A percentile compares a stretch with the other conserved stretches of the same genome.
phyloP scores from a whole-genome alignment of 192 early-diverging fungal genomes.

The Backusella psychrophila region DNA sequence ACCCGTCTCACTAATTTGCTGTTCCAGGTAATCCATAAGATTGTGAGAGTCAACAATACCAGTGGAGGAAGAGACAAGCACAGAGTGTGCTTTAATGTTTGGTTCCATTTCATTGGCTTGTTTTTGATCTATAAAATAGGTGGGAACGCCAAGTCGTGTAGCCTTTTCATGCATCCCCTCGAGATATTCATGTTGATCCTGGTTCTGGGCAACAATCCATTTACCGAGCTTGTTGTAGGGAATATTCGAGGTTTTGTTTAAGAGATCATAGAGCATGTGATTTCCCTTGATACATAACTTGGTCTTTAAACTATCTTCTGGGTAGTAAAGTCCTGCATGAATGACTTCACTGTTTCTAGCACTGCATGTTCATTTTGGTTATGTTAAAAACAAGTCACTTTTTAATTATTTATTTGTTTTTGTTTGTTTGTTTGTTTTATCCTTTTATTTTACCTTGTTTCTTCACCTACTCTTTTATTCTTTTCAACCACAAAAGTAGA shows the following conservation, averaged over 20 bases:
- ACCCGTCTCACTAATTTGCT: constrained; percentile 45
- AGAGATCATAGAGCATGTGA: constrained; percentile 63
- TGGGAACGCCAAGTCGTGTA: constrained; percentile 47
- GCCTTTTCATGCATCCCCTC: constrained; percentile 54
- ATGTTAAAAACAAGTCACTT: background rate
- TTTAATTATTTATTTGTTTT: background rate
- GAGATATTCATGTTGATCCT: constrained; percentile 53
- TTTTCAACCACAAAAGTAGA: constrained; percentile 69
- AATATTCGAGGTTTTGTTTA: constrained; percentile 43
- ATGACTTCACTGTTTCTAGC: constrained; percentile 89
- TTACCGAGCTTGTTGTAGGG: constrained; percentile 63
- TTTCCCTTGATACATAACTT: constrained; percentile 76
- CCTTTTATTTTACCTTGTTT: constrained; percentile 53
- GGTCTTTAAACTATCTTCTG: constrained; percentile 70
- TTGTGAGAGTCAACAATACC: constrained; percentile 83
- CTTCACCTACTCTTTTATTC: constrained; percentile 58
- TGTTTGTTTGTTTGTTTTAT: background rate
- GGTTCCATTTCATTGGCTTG: constrained; percentile 56
- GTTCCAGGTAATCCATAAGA: constrained; percentile 62
- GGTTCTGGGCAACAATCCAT: constrained; percentile 72
- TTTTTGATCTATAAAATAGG: constrained; percentile 43
- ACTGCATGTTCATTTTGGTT: constrained; percentile 26
- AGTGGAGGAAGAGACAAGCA: constrained; percentile 67
- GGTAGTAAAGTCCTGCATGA: constrained; percentile 87
- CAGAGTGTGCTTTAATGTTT: constrained; percentile 49